Percentiles rank a stretch among this genome's conserved stretches.
Conservation (phyloP, 345 rosid genomes). For the Clarkia xantiana region DNA sequence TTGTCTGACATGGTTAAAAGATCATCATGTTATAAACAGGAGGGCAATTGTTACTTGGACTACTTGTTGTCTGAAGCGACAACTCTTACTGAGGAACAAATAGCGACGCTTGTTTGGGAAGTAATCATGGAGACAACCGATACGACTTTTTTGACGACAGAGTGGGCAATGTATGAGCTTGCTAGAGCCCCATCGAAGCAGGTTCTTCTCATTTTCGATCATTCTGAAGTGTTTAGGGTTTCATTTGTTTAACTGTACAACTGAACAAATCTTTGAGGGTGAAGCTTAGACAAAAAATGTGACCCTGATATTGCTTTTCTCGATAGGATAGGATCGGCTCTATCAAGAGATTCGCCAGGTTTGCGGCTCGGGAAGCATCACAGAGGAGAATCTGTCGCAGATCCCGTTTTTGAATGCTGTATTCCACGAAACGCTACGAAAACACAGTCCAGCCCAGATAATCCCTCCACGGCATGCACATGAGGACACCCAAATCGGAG, state of each 20-base stretch:
- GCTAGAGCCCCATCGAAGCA: conserved; percentile 49
- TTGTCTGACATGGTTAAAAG: too few relatives aligned
- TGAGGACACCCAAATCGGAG: conserved; percentile 67
- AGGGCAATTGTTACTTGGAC: conserved; percentile 38
- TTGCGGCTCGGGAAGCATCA: conserved; percentile 42
- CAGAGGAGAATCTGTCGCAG: conserved; percentile 43
- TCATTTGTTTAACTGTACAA: too few relatives aligned
- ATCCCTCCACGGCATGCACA: conserved; percentile 58
- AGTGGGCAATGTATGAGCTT: conserved; percentile 86
- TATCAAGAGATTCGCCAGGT: conserved; percentile 28
- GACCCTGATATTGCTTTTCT: not conserved
- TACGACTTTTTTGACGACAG: conserved; percentile 63
- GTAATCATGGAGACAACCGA: conserved; percentile 59
- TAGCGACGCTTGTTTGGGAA: conserved; percentile 60
- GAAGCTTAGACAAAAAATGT: too few relatives aligned
- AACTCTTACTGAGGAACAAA: conserved; percentile 46
- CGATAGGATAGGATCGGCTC: conserved; percentile 38
- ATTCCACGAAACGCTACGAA: conserved; percentile 76
- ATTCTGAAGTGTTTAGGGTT: too few relatives aligned
- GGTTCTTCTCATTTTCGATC: conserved; percentile 4
- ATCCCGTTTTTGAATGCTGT: conserved; percentile 50
- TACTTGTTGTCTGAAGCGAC: conserved; percentile 46
- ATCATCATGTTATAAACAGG: conserved; percentile 21
- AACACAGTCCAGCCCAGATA: conserved; percentile 57
- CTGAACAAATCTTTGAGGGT: too few relatives aligned